phyloP scores from a whole-genome alignment of 1,139 yeast species.

The Pichia cactophila region DNA sequence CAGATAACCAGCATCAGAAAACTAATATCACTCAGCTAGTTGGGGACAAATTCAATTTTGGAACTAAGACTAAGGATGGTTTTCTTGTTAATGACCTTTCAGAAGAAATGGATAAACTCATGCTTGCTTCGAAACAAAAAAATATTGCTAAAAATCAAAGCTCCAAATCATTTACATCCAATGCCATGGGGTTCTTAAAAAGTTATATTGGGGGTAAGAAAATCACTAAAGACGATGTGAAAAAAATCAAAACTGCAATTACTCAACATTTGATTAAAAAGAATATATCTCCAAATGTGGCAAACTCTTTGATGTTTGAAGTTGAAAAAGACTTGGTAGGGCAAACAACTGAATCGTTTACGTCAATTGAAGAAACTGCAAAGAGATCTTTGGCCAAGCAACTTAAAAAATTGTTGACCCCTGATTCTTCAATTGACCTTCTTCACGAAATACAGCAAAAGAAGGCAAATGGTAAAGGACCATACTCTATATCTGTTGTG shows the following conservation, averaged over 20 bases:
- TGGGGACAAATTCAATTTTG: slow-evolving; percentile 36
- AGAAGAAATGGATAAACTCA: slow-evolving; percentile 37
- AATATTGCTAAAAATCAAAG: slow-evolving; percentile 18
- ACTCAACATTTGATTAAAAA: slow-evolving; percentile 42
- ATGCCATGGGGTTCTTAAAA: slow-evolving; percentile 48
- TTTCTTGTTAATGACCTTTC: slow-evolving; percentile 44
- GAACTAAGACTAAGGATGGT: slow-evolving; percentile 39
- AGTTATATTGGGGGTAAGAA: slow-evolving; percentile 55
- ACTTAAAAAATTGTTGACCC: slow-evolving; percentile 76
- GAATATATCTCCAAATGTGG: slow-evolving; percentile 50
- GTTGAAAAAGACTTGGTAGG: slow-evolving; percentile 59
- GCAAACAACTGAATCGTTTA: slow-evolving; percentile 58
- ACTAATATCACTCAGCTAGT: slow-evolving; percentile 27
- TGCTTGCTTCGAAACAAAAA: slow-evolving; percentile 21
- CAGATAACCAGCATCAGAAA: slow-evolving; percentile 11
- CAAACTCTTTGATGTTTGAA: slow-evolving; percentile 47
- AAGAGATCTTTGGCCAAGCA: slow-evolving; percentile 66
- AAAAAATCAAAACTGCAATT: slow-evolving; percentile 36
- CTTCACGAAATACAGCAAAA: slow-evolving; percentile 69
- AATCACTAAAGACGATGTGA: slow-evolving; percentile 38
- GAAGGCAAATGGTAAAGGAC: slow-evolving; percentile 37
- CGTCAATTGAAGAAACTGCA: slow-evolving; percentile 53
- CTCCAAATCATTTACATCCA: slow-evolving; percentile 22
- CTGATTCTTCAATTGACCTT: slow-evolving; percentile 84
- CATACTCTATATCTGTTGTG: slow-evolving; percentile 91